Evolutionary conservation across 345 rosid genomes (phyloP).

Genomic region (Odontarrhena argentea): DNA sequence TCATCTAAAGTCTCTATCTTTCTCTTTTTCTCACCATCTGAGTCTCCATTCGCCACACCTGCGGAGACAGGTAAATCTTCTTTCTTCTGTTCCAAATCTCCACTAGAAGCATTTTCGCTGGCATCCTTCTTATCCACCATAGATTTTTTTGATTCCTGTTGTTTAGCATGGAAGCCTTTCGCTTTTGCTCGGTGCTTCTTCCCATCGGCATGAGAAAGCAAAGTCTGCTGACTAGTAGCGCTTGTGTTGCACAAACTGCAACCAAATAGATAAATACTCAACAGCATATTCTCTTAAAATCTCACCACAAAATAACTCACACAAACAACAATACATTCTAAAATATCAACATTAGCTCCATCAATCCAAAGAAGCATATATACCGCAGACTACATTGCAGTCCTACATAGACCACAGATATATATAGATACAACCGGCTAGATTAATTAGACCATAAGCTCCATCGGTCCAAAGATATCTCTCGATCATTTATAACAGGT

Average conservation of each 20-base stretch:
- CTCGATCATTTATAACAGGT: too few species aligned
- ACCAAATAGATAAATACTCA: conserved; percentile 21
- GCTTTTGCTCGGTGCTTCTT: conserved; percentile 88
- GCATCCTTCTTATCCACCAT: conserved; percentile 42
- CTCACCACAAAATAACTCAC: background rate
- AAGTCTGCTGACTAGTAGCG: conserved; percentile 80
- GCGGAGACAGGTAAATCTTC: conserved; percentile 37
- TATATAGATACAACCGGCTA: too few species aligned
- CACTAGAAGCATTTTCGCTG: conserved; percentile 39
- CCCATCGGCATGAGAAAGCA: conserved; percentile 92
- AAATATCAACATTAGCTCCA: conserved; percentile 16
- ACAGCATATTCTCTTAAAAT: conserved; percentile 1
- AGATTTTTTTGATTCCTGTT: conserved; percentile 48
- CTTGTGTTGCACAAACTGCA: conserved; percentile 80
- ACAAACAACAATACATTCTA: conserved; percentile 5
- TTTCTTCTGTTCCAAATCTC: conserved; percentile 41
- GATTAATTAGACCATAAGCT: too few species aligned
- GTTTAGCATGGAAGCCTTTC: conserved; percentile 66
- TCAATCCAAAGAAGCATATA: conserved; percentile 10
- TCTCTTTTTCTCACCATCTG: conserved; percentile 54
- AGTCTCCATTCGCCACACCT: conserved; percentile 42
- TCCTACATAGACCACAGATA: background rate
- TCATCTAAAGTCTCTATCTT: conserved; percentile 48
- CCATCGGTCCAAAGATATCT: too few species aligned
- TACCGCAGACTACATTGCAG: background rate